Conservation (phyloP, 768 basidiomycete species). For the Leccinum rimulosum region DNA sequence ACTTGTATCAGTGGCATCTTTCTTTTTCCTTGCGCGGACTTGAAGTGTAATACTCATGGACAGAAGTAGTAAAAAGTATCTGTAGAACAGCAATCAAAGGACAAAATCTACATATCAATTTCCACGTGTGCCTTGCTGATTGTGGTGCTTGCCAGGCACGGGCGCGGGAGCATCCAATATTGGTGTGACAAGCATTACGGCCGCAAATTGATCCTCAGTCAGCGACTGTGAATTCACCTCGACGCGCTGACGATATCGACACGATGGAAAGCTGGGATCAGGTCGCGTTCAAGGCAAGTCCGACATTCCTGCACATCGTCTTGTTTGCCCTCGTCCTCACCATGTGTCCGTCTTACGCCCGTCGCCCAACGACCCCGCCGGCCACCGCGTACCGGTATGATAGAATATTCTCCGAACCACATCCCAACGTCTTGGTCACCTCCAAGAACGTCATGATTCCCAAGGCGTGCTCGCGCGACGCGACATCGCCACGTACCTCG, state of each 20-base stretch:
- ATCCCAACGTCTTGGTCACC: slow-evolving; percentile 62
- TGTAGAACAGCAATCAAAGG: slow-evolving; percentile 1
- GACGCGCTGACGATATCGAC: neutral
- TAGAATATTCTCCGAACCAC: slow-evolving; percentile 64
- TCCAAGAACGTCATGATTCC: slow-evolving; percentile 69
- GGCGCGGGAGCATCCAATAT: neutral
- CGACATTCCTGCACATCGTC: neutral
- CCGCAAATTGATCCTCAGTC: neutral
- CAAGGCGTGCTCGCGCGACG: slow-evolving; percentile 57
- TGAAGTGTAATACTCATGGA: neutral
- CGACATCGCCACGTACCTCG: slow-evolving; percentile 66
- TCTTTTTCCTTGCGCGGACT: neutral
- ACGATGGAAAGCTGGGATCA: slow-evolving; percentile 32
- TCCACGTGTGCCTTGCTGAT: neutral
- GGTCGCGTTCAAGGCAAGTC: slow-evolving; percentile 30
- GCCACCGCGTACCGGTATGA: neutral
- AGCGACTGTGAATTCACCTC: neutral
- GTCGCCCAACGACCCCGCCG: neutral
- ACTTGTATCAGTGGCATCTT: slow-evolving; percentile 2
- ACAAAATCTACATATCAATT: neutral
- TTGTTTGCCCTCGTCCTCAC: neutral
- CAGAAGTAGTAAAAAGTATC: neutral
- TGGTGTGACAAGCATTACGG: neutral
- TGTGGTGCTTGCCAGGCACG: neutral
- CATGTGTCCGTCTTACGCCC: neutral